Evolutionary conservation across 1,284 basidiomycete species (phyloP), one percentile per base, ranked within the genome.

Genomic region (Puccinia coronata): DNA sequence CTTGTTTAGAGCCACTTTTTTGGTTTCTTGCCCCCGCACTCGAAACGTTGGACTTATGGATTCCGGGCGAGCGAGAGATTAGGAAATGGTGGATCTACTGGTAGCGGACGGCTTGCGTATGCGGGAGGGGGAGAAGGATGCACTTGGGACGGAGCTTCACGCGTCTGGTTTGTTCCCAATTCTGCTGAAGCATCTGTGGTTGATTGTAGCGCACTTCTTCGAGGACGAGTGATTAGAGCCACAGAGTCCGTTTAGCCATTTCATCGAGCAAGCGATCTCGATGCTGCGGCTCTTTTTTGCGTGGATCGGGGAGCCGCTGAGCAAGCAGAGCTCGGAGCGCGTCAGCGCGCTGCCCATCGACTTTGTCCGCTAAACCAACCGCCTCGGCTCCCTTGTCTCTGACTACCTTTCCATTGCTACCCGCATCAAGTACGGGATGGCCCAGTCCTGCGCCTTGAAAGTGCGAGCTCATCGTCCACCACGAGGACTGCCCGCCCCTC

Each of bases 211-310:
- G 20, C 77, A 86, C 23, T 82, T 86, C 18, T 83, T 83, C 12
- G 79, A 81, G 34, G 41, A 73, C 28, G 79, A 74, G 43, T 71
- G 79, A n/a, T 28, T 71, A 1, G 75, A 81, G 43, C 79, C 79
- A 14, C 79, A 81, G 59, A 73, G 71, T 39, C 86, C 88, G 6
- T 90, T 91, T 78, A 87, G 90, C 1, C 85, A 91, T 34, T 92
- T 94, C 85, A 88, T 93, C 47, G 93, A 95, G 74, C 93, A 87
- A 83, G 84, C 92, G 82, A 90, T 93, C 73, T 89, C 90, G 0
- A 90, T 95, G 43, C 87, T 95, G 65, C 92, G 92, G 83, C 88
- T 92, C 9, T 88, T 93, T 61, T 89, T 93, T 31, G 93, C 94
- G 81, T 92, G 92, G 81, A 88, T 90, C n/a, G 57, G 89, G 90